Conservation (phyloP, 176 grass and related monocot genomes). For the Ananas comosus region DNA sequence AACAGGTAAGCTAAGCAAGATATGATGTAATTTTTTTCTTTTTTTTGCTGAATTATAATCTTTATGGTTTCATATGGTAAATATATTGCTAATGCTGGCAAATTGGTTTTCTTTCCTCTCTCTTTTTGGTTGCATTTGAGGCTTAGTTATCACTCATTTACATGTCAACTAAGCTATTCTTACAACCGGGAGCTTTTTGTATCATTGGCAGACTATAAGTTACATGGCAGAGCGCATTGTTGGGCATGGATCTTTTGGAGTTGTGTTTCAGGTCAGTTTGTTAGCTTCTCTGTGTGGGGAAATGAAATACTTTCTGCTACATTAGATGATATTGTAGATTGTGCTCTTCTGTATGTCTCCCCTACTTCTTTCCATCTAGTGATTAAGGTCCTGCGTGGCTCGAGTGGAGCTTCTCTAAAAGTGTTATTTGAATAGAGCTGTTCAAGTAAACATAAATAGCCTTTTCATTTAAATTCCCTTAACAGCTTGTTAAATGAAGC, state of each 20-base stretch:
- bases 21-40: background rate
- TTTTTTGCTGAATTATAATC: background rate
- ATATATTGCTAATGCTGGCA: background rate
- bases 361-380: background rate
- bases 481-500: too few species aligned
- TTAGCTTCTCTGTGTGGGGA: background rate
- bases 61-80: background rate
- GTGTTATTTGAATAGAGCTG: too few species aligned
- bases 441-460: too few species aligned
- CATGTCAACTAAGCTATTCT: background rate
- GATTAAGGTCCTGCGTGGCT: background rate
- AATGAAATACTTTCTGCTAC: background rate
- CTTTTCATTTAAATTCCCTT: too few species aligned
- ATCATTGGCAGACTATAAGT: constrained; percentile 58
- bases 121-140: constrained; percentile 14
- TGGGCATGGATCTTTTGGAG: constrained; percentile 64
- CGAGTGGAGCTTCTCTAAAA: too few species aligned
- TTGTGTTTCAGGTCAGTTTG: constrained; percentile 55
- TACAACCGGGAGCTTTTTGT: constrained; percentile 5
- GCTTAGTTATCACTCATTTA: constrained; percentile 1
- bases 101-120: constrained; percentile 15
- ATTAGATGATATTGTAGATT: background rate
- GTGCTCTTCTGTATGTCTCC: background rate
- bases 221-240: constrained; percentile 71
- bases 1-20: constrained; percentile 36